phyloP scores from a whole-genome alignment of 768 basidiomycete genomes.

The Tephrocybe rancida region DNA sequence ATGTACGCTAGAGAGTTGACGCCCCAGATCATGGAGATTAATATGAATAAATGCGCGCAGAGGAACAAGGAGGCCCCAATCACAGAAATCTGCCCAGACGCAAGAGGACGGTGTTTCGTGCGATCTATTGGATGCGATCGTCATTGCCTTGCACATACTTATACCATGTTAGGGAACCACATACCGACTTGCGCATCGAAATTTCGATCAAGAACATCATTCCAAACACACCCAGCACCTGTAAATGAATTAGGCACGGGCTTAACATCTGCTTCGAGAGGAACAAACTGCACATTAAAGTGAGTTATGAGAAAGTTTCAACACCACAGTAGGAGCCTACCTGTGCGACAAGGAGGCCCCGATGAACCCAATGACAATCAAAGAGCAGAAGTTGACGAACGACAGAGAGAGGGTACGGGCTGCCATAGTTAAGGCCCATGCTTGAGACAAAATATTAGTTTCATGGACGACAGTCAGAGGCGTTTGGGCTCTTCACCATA shows the following conservation, averaged over 20 bases:
- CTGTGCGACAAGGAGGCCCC: conserved; percentile 16
- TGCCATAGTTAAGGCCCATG: conserved; percentile 18
- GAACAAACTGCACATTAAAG: neutral
- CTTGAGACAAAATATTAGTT: neutral
- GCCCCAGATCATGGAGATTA: conserved; percentile 11
- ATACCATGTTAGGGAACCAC: conserved; percentile 2
- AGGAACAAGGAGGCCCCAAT: conserved; percentile 27
- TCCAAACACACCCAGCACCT: conserved; percentile 19
- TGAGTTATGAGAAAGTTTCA: neutral
- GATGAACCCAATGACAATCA: conserved; percentile 12
- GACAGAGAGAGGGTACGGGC: conserved; percentile 9
- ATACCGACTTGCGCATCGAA: conserved; percentile 35
- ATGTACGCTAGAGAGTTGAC: conserved; percentile 15
- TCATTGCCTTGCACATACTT: too few relatives aligned
- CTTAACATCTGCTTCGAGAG: neutral
- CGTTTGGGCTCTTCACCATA: conserved; percentile 5
- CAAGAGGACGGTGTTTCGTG: conserved; percentile 27
- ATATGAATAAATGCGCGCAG: conserved; percentile 12
- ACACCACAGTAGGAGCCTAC: neutral
- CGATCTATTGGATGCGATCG: conserved; percentile 3
- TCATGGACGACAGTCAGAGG: neutral
- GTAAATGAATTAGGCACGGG: neutral
- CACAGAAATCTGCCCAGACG: conserved; percentile 27
- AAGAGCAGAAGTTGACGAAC: neutral
- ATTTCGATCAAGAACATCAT: conserved; percentile 25